Conservation (phyloP, 2,329 filamentous ascomycete species). For the Beauveria australis region DNA sequence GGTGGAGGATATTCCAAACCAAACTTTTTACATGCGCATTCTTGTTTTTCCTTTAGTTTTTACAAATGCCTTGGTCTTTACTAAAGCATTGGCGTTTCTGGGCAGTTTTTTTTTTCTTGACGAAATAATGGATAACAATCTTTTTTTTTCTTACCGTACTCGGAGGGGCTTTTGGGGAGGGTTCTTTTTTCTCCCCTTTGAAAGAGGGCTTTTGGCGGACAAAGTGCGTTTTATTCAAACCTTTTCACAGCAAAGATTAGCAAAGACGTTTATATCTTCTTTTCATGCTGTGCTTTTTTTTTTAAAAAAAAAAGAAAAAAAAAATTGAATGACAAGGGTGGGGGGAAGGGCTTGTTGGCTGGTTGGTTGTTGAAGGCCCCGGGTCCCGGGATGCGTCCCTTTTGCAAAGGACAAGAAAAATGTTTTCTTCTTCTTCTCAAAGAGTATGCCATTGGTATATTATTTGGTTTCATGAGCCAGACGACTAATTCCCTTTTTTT, state of each 20-base stretch:
- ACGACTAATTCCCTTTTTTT: too few species aligned
- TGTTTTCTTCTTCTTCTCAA: too few species aligned
- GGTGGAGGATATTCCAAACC: neutral
- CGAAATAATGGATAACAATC: slow-evolving; percentile 9
- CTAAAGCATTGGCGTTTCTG: slow-evolving; percentile 7
- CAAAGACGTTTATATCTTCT: too few species aligned
- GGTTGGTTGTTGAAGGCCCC: too few species aligned
- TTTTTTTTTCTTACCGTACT: neutral
- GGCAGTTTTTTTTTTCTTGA: neutral
- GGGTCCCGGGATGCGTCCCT: too few species aligned
- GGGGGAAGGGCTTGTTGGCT: too few species aligned
- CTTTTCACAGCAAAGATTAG: too few species aligned
- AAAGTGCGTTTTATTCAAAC: neutral
- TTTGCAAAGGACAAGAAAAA: too few species aligned
- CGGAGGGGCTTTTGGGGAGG: neutral
- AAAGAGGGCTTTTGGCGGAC: neutral
- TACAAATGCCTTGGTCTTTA: neutral
- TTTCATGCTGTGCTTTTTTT: too few species aligned
- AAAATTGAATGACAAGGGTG: too few species aligned
- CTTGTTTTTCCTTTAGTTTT: neutral
- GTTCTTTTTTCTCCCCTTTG: neutral
- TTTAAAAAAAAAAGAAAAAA: too few species aligned
- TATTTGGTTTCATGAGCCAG: neutral
- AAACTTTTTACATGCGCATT: neutral
- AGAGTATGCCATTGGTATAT: too few species aligned